Percentiles rank a stretch among this genome's conserved stretches.
Conservation (phyloP, 2,329 filamentous ascomycete species). For the Dryadomyces quercivorus region DNA sequence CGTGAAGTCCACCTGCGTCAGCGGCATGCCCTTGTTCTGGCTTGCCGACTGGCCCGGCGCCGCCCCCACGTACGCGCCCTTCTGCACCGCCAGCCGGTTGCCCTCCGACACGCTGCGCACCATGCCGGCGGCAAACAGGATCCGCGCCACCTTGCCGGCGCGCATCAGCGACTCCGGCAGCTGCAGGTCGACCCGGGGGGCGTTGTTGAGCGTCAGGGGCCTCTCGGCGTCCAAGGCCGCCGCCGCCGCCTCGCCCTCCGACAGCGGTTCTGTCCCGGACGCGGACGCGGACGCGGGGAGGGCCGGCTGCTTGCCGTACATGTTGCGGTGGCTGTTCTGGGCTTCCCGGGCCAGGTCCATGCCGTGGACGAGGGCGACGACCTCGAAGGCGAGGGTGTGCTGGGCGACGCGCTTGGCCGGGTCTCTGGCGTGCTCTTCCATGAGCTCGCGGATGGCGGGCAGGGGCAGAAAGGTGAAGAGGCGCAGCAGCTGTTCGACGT, state of each 20-base stretch:
- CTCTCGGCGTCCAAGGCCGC: constrained; percentile 5
- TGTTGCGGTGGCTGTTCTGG: constrained; percentile 37
- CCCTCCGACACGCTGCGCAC: constrained; percentile 43
- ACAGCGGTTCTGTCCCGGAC: not conserved
- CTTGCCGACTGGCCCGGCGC: constrained; percentile 21
- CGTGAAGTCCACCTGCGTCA: constrained; percentile 45
- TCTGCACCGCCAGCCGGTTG: constrained; percentile 39
- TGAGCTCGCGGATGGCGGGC: constrained; percentile 50
- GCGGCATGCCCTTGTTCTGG: constrained; percentile 27
- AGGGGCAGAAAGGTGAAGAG: constrained; percentile 83
- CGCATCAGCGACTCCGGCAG: constrained; percentile 46
- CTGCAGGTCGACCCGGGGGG: constrained; percentile 40
- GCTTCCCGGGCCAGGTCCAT: constrained; percentile 49
- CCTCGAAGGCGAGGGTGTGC: constrained; percentile 70
- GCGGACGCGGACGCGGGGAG: not conserved
- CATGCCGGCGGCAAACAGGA: constrained; percentile 49
- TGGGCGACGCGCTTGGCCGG: constrained; percentile 68
- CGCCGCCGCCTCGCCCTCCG: constrained; percentile 5
- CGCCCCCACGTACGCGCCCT: constrained; percentile 50
- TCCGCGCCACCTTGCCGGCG: constrained; percentile 40
- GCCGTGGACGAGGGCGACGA: constrained; percentile 71
- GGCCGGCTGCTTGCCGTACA: constrained; percentile 28
- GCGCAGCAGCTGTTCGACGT: constrained; percentile 71
- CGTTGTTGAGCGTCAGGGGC: constrained; percentile 27
- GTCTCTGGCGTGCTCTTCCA: constrained; percentile 55